phyloP scores from a whole-genome alignment of 1,139 yeast species.

The Pichia sp. region DNA sequence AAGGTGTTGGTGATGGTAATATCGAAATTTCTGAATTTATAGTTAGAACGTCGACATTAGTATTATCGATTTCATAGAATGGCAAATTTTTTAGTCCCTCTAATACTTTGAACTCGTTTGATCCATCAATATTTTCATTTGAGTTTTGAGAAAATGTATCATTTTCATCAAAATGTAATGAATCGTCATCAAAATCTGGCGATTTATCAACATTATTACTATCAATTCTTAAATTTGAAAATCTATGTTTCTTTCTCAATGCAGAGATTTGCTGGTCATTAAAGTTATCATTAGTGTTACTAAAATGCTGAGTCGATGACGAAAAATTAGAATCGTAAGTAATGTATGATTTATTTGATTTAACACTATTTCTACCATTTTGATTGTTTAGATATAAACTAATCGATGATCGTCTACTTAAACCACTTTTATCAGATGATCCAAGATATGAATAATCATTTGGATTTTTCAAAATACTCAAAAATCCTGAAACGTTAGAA shows the following conservation, averaged over 20 bases:
- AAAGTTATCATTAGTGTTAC: background rate
- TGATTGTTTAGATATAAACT: background rate
- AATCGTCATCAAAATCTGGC: background rate
- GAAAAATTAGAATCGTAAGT: constrained; percentile 54
- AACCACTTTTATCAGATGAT: background rate
- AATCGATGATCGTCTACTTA: constrained; percentile 10
- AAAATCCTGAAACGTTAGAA: background rate
- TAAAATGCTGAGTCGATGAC: constrained; percentile 8
- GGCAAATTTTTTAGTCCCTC: constrained; percentile 15
- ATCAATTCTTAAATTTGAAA: constrained; percentile 13
- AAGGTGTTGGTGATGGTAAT: constrained; percentile 25
- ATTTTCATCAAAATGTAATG: background rate
- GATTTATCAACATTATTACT: constrained; percentile 20
- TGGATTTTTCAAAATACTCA: background rate
- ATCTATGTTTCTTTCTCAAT: constrained; percentile 13
- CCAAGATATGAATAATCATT: background rate
- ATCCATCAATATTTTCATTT: background rate
- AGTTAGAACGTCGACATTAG: background rate
- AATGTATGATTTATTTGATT: constrained; percentile 40
- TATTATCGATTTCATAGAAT: constrained; percentile 7
- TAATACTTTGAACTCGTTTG: background rate
- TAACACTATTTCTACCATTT: constrained; percentile 22
- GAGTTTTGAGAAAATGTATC: background rate
- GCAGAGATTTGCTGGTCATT: background rate
- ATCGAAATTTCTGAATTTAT: constrained; percentile 18